These are phyloP conservation scores for Solanum commersonii DNA, from an alignment of 257 asterid species.

Conservation along the genomic window DNA sequence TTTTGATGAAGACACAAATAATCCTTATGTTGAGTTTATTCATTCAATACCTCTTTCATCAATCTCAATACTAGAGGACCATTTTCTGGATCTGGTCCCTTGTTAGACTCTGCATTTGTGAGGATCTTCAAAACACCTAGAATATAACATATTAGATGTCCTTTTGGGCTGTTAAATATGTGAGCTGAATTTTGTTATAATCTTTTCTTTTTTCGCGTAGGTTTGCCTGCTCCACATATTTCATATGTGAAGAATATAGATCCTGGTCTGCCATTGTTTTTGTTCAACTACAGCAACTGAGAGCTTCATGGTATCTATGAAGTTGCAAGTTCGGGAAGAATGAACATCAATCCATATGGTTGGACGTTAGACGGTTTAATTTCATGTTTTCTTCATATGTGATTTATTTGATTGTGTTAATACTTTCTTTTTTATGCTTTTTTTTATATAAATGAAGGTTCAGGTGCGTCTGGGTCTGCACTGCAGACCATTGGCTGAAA, in stretches of 20 bases:
- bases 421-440: not conserved
- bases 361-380: slow-evolving; percentile 69
- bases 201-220: slow-evolving; percentile 11
- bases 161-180: not conserved
- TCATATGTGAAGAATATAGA: slow-evolving; percentile 56
- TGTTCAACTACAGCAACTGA: slow-evolving; percentile 59
- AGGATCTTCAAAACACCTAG: no score
- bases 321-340: slow-evolving; percentile 68
- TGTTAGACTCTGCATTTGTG: no score
- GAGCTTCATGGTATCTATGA: slow-evolving; percentile 71
- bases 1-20: no score
- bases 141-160: no score
- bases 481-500: slow-evolving; percentile 45
- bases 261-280: slow-evolving; percentile 73
- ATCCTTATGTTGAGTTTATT: no score
- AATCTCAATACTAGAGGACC: no score
- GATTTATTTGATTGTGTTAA: not conserved
- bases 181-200: not conserved
- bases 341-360: slow-evolving; percentile 69
- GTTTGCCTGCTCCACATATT: slow-evolving; percentile 60
- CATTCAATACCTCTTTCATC: no score
- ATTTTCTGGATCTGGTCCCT: no score
- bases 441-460: slow-evolving; percentile 31
- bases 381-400: not conserved
- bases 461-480: slow-evolving; percentile 46